A percentile compares a stretch with the other conserved stretches of the same genome.
Evolutionary conservation across 2,329 filamentous ascomycete species (phyloP).

Genomic region (Penicillium sp.): DNA sequence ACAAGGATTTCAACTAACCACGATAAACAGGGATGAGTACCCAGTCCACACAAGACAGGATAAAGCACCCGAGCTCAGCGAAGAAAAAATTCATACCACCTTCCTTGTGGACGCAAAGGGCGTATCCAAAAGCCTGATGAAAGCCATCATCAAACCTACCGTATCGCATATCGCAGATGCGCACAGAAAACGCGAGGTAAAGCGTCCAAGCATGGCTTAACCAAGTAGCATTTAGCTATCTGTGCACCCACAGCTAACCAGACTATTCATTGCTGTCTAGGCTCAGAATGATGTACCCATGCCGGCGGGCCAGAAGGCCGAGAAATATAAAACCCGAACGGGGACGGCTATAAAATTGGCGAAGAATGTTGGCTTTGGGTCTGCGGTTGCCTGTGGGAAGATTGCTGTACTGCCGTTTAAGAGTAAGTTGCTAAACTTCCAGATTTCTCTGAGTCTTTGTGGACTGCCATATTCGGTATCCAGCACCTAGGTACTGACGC

Average conservation of each 20-base stretch:
- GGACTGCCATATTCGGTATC: background rate
- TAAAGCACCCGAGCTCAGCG: background rate
- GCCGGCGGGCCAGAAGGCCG: background rate
- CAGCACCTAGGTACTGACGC: background rate
- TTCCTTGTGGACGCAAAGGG: background rate
- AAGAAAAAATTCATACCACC: background rate
- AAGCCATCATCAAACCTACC: conserved; percentile 10
- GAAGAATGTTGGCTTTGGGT: conserved; percentile 1
- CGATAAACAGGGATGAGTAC: background rate
- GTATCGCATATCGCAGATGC: conserved; percentile 8
- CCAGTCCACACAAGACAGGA: background rate
- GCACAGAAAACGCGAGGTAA: background rate
- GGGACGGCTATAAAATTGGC: conserved; percentile 1
- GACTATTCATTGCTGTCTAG: background rate
- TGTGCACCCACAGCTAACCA: background rate
- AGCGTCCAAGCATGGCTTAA: background rate
- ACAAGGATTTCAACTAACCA: background rate
- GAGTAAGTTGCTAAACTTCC: background rate
- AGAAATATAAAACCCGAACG: background rate
- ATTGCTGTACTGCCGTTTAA: conserved; percentile 9
- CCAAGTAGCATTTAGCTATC: background rate
- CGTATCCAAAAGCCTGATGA: conserved; percentile 1
- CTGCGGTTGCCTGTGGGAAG: conserved; percentile 7
- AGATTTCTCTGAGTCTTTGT: background rate
- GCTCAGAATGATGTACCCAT: background rate